phyloP scores from a whole-genome alignment of 2,329 filamentous ascomycete genomes.

The Cladosporium sp. region DNA sequence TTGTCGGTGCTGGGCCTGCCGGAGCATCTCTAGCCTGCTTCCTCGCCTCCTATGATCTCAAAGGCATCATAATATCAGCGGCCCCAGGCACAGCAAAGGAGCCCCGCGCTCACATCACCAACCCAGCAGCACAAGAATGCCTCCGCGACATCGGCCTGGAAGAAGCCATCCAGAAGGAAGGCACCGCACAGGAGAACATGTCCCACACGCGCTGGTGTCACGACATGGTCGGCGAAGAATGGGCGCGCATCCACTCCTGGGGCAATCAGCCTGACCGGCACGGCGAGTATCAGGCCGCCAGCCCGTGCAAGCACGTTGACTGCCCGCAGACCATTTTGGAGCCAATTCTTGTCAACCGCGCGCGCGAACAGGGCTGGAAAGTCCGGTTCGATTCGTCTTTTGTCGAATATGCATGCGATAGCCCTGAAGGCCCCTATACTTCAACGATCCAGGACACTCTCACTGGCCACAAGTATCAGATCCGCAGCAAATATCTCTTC shows the following conservation, averaged over 20 bases:
- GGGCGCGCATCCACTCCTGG: conserved; percentile 38
- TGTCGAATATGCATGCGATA: conserved; percentile 23
- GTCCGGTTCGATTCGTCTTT: conserved; percentile 37
- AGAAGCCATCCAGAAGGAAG: conserved; percentile 28
- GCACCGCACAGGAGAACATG: conserved; percentile 32
- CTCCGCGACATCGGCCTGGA: conserved; percentile 41
- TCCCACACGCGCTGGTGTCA: conserved; percentile 40
- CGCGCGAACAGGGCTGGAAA: conserved; percentile 33
- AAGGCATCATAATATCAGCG: conserved; percentile 49
- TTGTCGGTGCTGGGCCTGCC: conserved; percentile 30
- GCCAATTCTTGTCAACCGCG: conserved; percentile 36
- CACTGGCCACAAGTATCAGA: conserved; percentile 36
- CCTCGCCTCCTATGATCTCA: conserved; percentile 32
- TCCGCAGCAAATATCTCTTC: conserved; percentile 52
- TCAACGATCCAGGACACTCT: conserved; percentile 33
- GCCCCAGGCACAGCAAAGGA: conserved; percentile 49
- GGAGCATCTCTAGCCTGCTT: conserved; percentile 31
- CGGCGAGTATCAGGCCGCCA: conserved; percentile 37
- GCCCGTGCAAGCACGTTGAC: conserved; percentile 38
- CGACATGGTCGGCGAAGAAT: conserved; percentile 41
- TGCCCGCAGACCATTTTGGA: conserved; percentile 41
- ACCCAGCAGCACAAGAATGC: conserved; percentile 50
- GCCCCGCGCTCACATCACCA: conserved; percentile 56
- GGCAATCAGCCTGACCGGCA: conserved; percentile 35
- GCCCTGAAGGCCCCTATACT: conserved; percentile 23